These are phyloP conservation scores for Fusarium nygamai DNA, from an alignment of 2,329 filamentous ascomycete species.

Conservation along the genomic window DNA sequence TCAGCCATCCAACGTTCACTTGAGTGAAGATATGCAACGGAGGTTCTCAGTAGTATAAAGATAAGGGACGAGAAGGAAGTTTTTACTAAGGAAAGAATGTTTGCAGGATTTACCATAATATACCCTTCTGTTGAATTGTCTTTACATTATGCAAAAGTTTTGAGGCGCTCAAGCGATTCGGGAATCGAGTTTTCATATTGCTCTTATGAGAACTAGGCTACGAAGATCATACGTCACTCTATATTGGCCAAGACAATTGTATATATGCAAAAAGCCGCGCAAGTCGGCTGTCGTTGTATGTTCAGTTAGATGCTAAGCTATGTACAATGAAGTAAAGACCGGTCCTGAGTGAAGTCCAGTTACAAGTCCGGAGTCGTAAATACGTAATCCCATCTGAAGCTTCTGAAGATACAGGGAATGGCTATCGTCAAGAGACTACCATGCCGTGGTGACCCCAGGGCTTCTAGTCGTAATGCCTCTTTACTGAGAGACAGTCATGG, in stretches of 20 bases:
- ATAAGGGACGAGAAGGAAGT: too few relatives aligned
- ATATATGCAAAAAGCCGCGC: neutral
- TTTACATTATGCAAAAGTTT: neutral
- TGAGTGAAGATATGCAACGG: neutral
- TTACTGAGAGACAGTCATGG: slow-evolving; percentile 54
- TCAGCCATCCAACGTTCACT: neutral
- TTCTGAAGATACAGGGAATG: neutral
- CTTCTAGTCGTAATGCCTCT: too few relatives aligned
- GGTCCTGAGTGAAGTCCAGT: neutral
- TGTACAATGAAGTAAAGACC: slow-evolving; percentile 14
- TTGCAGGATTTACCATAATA: neutral
- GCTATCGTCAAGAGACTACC: neutral
- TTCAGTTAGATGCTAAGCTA: slow-evolving; percentile 6
- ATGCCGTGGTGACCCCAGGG: neutral
- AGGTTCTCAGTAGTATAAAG: neutral
- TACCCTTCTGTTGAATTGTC: neutral
- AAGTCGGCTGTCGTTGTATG: neutral
- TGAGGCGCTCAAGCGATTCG: too few relatives aligned
- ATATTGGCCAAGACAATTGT: rapidly evolving
- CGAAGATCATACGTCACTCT: neutral
- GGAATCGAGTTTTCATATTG: too few relatives aligned
- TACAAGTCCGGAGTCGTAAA: slow-evolving; percentile 9
- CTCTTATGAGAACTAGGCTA: neutral
- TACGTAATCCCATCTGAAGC: neutral
- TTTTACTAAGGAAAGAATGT: neutral